Evolutionary conservation across 768 basidiomycete species (phyloP), one percentile per base, ranked within the genome.

Genomic region (Termitomyces sp.): DNA sequence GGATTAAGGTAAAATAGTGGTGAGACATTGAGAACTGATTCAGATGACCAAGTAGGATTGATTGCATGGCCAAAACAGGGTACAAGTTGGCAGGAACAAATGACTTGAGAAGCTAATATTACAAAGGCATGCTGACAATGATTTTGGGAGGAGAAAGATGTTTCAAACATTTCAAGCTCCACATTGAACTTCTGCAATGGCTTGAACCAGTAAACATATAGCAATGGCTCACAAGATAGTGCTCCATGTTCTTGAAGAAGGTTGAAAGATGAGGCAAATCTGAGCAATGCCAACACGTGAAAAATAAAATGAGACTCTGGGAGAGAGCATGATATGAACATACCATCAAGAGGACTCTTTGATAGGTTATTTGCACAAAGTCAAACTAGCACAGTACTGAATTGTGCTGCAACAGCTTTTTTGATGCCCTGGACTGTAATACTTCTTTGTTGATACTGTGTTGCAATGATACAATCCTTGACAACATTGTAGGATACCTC

Each of bases 51-150:
- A 5, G 46, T 46, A 37, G 18, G 36, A 52, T 59, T 42, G 29
- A 58, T 29, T 4, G 55, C n/a, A 16, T 13, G 26, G 7, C 66
- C 57, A 64, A 59, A 67, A 9, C 57, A 47, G 0, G 70, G 71
- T 10, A 69, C 59, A 6, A 74, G 61, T 53, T 74, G 71, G 43
- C 71, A 72, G 13, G 66, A 65, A 14, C 65, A 61, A 4, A 66
- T 20, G 26, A 74, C 68, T 7, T 62, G 16, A 9, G 58, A 65
- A 10, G 69, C 32, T 0, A 64, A 62, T 18, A 73, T 65, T 13
- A 74, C 60, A 3, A 60, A 58, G 5, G 66, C 64, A 31, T 55
- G 34, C 42, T 48, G 62, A 22, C 22, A 12, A 22, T 16, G 54
- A 12, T 57, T 56, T 9, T 46, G 63, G 5, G 59, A 53, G 0